These are phyloP conservation scores for Solanum clarkiae DNA, from an alignment of 257 asterid species.

Conservation along the genomic window DNA sequence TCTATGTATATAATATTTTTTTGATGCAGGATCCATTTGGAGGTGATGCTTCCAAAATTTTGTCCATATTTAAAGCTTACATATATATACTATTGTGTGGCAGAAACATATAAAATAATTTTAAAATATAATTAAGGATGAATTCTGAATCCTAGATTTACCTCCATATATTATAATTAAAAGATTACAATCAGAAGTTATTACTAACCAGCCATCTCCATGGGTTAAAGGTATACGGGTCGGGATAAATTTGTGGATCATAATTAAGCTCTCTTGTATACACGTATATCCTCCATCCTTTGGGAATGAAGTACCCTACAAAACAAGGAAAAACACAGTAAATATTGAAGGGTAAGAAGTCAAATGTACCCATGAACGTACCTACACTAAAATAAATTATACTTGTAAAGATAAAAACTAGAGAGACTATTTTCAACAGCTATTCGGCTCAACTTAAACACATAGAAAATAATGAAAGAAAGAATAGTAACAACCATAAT, in stretches of 20 bases:
- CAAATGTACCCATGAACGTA: background rate
- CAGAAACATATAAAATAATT: background rate
- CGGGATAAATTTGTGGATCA: slow-evolving; percentile 50
- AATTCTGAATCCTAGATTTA: too few relatives aligned
- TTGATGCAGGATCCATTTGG: too few relatives aligned
- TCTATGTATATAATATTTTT: background rate
- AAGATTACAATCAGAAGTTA: background rate
- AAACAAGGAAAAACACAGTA: background rate
- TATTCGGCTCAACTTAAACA: background rate
- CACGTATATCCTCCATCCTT: slow-evolving; percentile 77
- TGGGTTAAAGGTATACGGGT: slow-evolving; percentile 62
- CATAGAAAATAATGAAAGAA: background rate
- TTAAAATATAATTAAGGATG: background rate
- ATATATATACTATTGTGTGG: background rate
- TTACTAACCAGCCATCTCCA: slow-evolving; percentile 79
- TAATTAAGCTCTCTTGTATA: slow-evolving; percentile 74
- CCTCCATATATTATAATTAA: too few relatives aligned
- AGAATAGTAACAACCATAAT: background rate
- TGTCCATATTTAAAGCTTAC: too few relatives aligned
- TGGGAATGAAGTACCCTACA: slow-evolving; percentile 48
- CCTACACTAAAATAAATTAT: too few relatives aligned
- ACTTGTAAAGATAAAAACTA: too few relatives aligned
- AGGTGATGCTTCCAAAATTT: too few relatives aligned
- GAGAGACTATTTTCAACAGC: too few relatives aligned
- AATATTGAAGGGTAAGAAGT: background rate